Evolutionary conservation across 306 rosid species (phyloP), one percentile per base, ranked within the genome.

Genomic region (Fragaria nilgerrensis): DNA sequence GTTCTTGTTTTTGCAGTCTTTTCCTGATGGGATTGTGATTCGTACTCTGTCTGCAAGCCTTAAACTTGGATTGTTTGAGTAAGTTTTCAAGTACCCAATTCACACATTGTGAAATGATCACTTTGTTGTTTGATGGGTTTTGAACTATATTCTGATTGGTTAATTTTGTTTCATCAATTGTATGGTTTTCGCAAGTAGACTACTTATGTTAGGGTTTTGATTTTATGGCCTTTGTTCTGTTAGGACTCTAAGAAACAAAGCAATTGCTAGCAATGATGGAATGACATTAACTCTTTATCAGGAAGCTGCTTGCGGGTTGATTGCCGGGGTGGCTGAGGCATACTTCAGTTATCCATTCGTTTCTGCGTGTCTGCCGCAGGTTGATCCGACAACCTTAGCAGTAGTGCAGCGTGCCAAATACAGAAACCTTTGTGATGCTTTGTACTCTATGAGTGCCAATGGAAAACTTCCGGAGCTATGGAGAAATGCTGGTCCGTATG

Each of bases 271-370:
- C 43, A 70, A 70, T 27, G 74, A 70, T 47, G 74, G 74, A 48
- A 70, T 17, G 74, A 4, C 58, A 70, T 50, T 50, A 29, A 48
- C 59, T 27, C 74, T 70, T 15, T 48, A 16, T 48, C 23, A 48
- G 55, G 74, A 70, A 70, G 74, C 59, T 70, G 59, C 74, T 47
- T 48, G 74, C 32, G 74, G 74, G 74, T 27, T 70, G 74, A 48
- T 37, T 27, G 74, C 55, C 13, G 74, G 74, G 13, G 44, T 17
- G 4, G 74, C 43, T 70, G 74, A 50, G 52, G 74, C 74, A 27
- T 70, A 32, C 10, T 23, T 70, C 59, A 70, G 43, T 27, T 27
- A 6, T 48, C 74, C 74, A 16, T 48, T 70, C 0, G 19, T 25
- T 15, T 13, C 1, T 14, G 23, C 14, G 2, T 20, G 53, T 25